Conservation (phyloP, 75 land plant species). For the Sequoia sempervirens region DNA sequence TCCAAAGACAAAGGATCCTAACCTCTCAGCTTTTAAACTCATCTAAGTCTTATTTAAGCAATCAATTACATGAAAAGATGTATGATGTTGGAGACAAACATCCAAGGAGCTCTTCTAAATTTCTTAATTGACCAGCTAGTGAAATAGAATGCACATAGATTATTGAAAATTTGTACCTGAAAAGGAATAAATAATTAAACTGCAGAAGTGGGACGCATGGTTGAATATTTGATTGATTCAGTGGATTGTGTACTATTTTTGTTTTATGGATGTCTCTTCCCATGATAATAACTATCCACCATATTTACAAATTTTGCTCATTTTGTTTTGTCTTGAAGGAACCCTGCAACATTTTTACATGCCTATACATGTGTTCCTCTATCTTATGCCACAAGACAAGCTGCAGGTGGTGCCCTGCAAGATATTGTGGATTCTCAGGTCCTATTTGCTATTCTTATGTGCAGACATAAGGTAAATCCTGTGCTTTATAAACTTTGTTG, state of each 20-base stretch:
- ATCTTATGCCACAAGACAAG: conserved; percentile 40
- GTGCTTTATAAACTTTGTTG: background rate
- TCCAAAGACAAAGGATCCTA: background rate
- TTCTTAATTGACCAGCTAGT: background rate
- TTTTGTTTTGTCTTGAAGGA: conserved; percentile 23
- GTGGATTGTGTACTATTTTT: background rate
- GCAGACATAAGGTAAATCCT: conserved; percentile 31
- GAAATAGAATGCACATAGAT: background rate
- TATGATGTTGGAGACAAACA: background rate
- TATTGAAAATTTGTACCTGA: background rate
- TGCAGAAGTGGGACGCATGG: background rate
- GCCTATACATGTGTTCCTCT: conserved; percentile 52
- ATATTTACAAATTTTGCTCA: background rate
- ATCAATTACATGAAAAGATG: background rate
- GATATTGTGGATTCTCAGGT: conserved; percentile 41
- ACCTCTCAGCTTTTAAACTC: background rate
- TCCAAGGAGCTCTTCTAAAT: background rate
- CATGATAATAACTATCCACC: background rate
- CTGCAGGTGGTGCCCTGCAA: conserved; percentile 48
- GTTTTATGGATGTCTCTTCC: conserved; percentile 1
- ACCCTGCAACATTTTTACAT: conserved; percentile 38
- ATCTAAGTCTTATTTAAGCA: background rate
- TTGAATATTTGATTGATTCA: background rate
- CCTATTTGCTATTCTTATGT: conserved; percentile 43
- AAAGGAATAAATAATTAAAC: background rate